phyloP scores from a whole-genome alignment of 176 grass and related monocot genomes.

The Hsuehochloa calcarea region DNA sequence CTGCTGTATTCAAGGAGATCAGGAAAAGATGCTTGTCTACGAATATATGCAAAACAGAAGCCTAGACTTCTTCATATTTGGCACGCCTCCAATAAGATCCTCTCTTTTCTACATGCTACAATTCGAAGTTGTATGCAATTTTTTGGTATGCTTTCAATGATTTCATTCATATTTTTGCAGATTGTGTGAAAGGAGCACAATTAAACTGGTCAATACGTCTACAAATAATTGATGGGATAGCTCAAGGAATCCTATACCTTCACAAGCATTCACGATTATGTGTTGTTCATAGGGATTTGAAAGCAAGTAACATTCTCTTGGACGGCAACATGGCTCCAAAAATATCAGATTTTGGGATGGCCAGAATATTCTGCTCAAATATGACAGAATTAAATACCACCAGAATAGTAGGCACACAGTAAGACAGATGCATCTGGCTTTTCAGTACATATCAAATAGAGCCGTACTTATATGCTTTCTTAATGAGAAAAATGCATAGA shows the following conservation, averaged over 20 bases:
- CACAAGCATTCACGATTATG: slow-evolving; percentile 58
- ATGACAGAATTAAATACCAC: slow-evolving; percentile 46
- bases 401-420: slow-evolving; percentile 64
- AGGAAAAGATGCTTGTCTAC: slow-evolving; percentile 52
- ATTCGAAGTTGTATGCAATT: too few species aligned
- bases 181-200: slow-evolving; percentile 9
- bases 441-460: slow-evolving; percentile 2
- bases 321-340: slow-evolving; percentile 60
- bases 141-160: too few species aligned
- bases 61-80: slow-evolving; percentile 49
- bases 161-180: background rate
- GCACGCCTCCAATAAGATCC: background rate
- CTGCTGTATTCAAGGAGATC: slow-evolving; percentile 16
- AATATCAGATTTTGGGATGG: slow-evolving; percentile 71
- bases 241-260: slow-evolving; percentile 61
- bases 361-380: slow-evolving; percentile 52
- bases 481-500: background rate
- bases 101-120: background rate
- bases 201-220: slow-evolving; percentile 36
- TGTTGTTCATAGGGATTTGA: slow-evolving; percentile 66
- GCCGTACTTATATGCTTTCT: background rate
- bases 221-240: slow-evolving; percentile 52
- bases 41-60: slow-evolving; percentile 59
- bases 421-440: slow-evolving; percentile 23
- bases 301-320: slow-evolving; percentile 72